These are phyloP conservation scores for Rhizophagus prolifer DNA, from an alignment of 192 early-diverging fungal species.

Conservation along the genomic window DNA sequence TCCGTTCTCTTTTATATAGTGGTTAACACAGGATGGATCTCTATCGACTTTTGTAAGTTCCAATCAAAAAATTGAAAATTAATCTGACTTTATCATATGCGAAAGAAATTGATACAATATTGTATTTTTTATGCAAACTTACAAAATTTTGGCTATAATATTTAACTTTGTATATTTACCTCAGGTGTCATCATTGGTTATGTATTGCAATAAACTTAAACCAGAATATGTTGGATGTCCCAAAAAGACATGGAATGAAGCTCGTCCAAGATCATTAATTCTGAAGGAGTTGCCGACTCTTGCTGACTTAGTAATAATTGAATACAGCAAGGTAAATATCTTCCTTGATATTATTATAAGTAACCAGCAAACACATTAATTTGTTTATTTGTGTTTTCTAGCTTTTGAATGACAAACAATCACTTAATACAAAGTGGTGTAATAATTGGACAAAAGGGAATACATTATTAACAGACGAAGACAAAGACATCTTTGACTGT, in stretches of 20 bases:
- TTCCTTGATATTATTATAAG: conserved; percentile 13
- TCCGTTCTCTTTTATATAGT: conserved; percentile 17
- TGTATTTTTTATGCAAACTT: conserved; percentile 16
- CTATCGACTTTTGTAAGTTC: conserved; percentile 21
- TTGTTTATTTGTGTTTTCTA: conserved; percentile 10
- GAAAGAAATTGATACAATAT: conserved; percentile 19
- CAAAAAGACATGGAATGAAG: conserved; percentile 4
- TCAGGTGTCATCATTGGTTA: conserved; percentile 12
- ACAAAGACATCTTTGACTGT: conserved; percentile 19
- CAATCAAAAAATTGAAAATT: conserved; percentile 17
- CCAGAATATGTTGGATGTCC: conserved; percentile 11
- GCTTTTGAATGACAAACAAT: conserved; percentile 28
- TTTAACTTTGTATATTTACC: conserved; percentile 24
- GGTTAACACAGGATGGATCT: conserved; percentile 14
- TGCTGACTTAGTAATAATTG: neutral
- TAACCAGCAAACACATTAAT: conserved; percentile 1
- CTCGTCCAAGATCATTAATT: conserved; percentile 1
- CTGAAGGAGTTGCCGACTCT: neutral
- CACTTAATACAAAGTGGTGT: conserved; percentile 9
- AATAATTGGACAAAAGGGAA: conserved; percentile 20
- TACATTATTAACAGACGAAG: neutral
- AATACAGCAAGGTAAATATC: conserved; percentile 18
- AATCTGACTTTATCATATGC: conserved; percentile 17
- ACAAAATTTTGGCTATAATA: conserved; percentile 8
- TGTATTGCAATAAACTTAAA: conserved; percentile 25